Percentiles rank a stretch among this genome's conserved stretches.
Conservation (phyloP, 768 basidiomycete species). For the Sarcomyxa edulis region DNA sequence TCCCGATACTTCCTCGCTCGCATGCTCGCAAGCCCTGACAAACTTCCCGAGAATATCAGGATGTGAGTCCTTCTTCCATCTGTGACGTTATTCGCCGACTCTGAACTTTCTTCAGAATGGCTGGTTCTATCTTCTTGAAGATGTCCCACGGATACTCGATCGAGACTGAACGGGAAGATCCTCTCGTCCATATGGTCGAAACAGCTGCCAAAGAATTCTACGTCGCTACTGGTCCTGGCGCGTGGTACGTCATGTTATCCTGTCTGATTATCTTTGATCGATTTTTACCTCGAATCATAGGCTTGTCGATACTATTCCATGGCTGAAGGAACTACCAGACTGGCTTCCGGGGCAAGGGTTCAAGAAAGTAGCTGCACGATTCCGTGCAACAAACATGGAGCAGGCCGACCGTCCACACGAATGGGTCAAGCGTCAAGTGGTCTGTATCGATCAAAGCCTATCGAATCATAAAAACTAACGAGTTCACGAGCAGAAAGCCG, state of each 20-base stretch:
- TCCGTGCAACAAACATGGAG: slow-evolving; percentile 23
- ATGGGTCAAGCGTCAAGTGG: slow-evolving; percentile 33
- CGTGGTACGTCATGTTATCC: slow-evolving; percentile 8
- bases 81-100: no score
- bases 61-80: slow-evolving; percentile 23
- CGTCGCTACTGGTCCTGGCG: slow-evolving; percentile 27
- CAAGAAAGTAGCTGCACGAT: slow-evolving; percentile 27
- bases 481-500: slow-evolving; percentile 26
- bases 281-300: no score
- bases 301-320: no score
- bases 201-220: slow-evolving; percentile 36
- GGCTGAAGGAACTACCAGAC: no score
- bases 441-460: not conserved
- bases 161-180: slow-evolving; percentile 27
- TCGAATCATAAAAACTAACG: not conserved
- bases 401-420: slow-evolving; percentile 29
- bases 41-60: slow-evolving; percentile 33
- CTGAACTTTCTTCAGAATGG: not conserved
- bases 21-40: slow-evolving; percentile 29
- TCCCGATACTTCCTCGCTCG: slow-evolving; percentile 38
- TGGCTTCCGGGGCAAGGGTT: slow-evolving; percentile 42
- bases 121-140: slow-evolving; percentile 34
- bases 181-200: slow-evolving; percentile 34
- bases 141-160: slow-evolving; percentile 39
- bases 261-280: not conserved